These are phyloP conservation scores for Centella asiatica DNA, from an alignment of 129 eudicot genomes.

Conservation along the genomic window DNA sequence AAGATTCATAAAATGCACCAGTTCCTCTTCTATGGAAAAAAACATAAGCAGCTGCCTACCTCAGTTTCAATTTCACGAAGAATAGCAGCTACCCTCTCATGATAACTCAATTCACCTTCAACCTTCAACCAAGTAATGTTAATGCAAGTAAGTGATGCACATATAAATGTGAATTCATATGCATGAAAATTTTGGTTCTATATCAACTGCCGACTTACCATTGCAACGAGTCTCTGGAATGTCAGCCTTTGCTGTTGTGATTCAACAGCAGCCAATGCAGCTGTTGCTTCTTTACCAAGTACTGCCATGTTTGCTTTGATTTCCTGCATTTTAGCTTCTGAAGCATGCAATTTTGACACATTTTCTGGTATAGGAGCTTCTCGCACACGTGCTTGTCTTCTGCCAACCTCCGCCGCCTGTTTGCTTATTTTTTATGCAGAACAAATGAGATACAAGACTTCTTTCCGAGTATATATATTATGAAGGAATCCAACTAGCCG, in stretches of 20 bases:
- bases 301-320: constrained; percentile 94
- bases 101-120: constrained; percentile 90
- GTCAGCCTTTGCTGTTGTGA: constrained; percentile 94
- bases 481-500: not conserved
- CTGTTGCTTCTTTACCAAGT: constrained; percentile 93
- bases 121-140: constrained; percentile 33
- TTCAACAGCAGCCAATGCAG: constrained; percentile 91
- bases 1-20: not conserved
- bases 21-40: not conserved
- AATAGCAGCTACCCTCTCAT: constrained; percentile 90
- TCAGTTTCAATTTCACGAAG: constrained; percentile 90
- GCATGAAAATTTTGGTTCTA: not conserved
- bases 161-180: not conserved
- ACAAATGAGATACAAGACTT: constrained; percentile 21
- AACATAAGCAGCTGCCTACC: constrained; percentile 35
- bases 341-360: constrained; percentile 86
- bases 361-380: constrained; percentile 93
- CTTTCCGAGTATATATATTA: not conserved
- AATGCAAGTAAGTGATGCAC: not conserved
- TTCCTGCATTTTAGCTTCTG: constrained; percentile 93
- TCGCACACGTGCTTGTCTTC: constrained; percentile 86
- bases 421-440: constrained; percentile 23
- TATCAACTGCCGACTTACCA: constrained; percentile 37
- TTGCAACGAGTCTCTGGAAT: constrained; percentile 90
- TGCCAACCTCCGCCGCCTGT: constrained; percentile 91